phyloP scores from a whole-genome alignment of 2,329 filamentous ascomycete genomes.

The Aspergillus sp. region DNA sequence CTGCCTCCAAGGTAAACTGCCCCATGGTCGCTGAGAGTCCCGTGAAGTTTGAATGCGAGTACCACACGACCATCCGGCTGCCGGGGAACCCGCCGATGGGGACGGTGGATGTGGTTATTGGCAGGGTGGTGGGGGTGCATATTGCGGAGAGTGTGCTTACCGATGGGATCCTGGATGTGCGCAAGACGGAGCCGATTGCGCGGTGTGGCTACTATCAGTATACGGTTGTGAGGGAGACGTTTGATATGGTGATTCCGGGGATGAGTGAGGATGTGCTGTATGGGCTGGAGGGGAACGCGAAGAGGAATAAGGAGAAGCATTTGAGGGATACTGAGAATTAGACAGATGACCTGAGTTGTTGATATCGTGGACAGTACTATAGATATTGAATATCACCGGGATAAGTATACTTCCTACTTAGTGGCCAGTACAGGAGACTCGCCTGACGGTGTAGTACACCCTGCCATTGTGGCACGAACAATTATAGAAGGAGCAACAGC shows the following conservation, averaged over 20 bases:
- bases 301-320: conserved; percentile 16
- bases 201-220: conserved; percentile 63
- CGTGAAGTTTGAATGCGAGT: conserved; percentile 59
- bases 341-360: too few species aligned
- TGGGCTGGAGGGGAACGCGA: conserved; percentile 42
- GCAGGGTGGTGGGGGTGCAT: conserved; percentile 57
- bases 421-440: too few species aligned
- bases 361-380: too few species aligned
- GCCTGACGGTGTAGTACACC: too few species aligned
- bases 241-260: conserved; percentile 57
- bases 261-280: conserved; percentile 35
- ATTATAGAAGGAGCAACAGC: too few species aligned
- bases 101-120: conserved; percentile 58
- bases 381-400: too few species aligned
- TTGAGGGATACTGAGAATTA: too few species aligned
- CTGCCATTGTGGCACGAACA: too few species aligned
- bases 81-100: conserved; percentile 60
- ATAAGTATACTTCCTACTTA: too few species aligned
- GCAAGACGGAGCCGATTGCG: conserved; percentile 60
- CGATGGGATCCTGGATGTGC: conserved; percentile 55
- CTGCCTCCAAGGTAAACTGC: conserved; percentile 41
- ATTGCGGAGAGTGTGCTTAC: conserved; percentile 57
- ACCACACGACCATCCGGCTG: conserved; percentile 55
- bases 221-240: conserved; percentile 54
- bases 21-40: conserved; percentile 56